Conservation (phyloP, 352 stramenopile genomes). For the Globisporangium paddicum region DNA sequence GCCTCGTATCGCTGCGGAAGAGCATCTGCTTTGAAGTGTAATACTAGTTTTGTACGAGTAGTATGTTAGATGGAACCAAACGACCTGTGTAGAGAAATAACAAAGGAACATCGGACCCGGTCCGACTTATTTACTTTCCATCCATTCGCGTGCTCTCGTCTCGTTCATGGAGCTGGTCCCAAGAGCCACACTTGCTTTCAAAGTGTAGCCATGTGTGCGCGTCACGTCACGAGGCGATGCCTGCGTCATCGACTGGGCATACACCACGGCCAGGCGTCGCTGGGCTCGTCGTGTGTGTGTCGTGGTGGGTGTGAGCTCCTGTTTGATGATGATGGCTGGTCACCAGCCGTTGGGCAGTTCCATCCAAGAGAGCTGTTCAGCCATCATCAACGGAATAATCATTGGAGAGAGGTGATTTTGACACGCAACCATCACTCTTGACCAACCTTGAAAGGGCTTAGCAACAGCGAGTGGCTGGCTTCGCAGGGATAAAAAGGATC, state of each 20-base stretch:
- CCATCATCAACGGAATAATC: background rate
- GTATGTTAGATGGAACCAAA: background rate
- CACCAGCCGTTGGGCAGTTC: too few relatives aligned
- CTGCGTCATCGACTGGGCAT: too few relatives aligned
- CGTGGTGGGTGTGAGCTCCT: too few relatives aligned
- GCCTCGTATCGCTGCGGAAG: constrained; percentile 12
- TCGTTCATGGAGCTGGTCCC: background rate
- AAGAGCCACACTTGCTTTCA: background rate
- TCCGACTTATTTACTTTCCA: background rate
- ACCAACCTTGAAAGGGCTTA: background rate
- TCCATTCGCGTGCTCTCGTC: background rate
- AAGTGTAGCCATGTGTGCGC: background rate
- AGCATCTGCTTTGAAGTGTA: constrained; percentile 36
- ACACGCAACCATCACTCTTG: background rate
- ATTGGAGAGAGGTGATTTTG: background rate
- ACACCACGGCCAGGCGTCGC: too few relatives aligned
- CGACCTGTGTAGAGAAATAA: background rate
- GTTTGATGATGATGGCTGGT: too few relatives aligned
- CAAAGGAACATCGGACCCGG: background rate
- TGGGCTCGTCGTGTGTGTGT: too few relatives aligned
- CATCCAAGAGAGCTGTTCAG: too few relatives aligned
- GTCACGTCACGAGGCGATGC: background rate
- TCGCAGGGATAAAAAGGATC: too few relatives aligned
- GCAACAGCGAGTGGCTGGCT: background rate
- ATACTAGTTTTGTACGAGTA: constrained; percentile 7